Evolutionary conservation across 306 rosid genomes (phyloP), one percentile per base, ranked within the genome.

Genomic region (Cicer judaicum): DNA sequence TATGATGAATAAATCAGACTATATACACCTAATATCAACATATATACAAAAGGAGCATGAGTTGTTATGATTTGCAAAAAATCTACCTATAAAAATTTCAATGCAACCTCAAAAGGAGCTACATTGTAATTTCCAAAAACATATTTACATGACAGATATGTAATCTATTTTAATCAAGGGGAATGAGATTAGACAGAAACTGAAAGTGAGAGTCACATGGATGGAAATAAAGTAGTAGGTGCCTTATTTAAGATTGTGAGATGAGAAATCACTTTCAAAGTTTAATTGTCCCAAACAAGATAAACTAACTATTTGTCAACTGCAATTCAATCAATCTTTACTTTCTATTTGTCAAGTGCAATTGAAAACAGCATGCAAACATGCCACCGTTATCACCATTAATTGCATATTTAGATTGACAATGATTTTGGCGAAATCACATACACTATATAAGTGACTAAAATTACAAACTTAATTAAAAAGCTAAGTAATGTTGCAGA

Each of bases 241-340:
- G 72, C 48, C 69, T 14, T 16, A 29, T 70, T 56, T 75, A 69
- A 73, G 75, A 69, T 68, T 48, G 77, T 70, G 75, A 60, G 76
- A 38, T 68, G 83, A 79, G 24, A 83, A 46, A 78, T 75, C 92
- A 64, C 81, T 83, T 66, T 83, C 91, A 75, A 66, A 44, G 82
- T 19, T 76, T 29, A 76, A 60, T 80, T 59, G 73, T 48, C 67
- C 64, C 66, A 65, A 56, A 39, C 71, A 70, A 24, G 57, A 75
- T 10, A 42, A 52, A 52, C 44, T 67, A 76, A n/a, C 46, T 39
- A 1, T 16, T 16, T 16, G 18, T 16, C 18, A 16, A 16, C 18
- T 16, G 18, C 18, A 68, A 56, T 13, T n/a, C 69, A 57, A 43
- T 13, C 75, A 74, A 64, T 13, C 13, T 41, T 18, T 59, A 69